Evolutionary conservation across 108 stramenopile genomes (phyloP), one percentile per base, ranked within the genome.

Genomic region (Cyclostephanos tholiformis): DNA sequence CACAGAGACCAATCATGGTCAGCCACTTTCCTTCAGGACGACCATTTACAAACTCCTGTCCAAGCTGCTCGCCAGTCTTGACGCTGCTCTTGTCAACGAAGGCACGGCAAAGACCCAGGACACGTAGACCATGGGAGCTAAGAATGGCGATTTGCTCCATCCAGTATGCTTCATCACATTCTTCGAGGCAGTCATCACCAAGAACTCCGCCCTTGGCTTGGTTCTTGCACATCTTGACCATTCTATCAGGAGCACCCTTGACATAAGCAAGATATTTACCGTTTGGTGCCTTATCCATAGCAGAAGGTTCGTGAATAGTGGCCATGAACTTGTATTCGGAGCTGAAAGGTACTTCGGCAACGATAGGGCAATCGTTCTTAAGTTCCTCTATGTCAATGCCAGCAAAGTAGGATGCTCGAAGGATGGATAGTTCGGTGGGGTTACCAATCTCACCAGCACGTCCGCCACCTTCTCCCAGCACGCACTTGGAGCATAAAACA

Each of bases 231-330:
- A 86, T 66, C 41, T 75, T 77, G 56, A 98, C 71, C 82, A 98
- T 89, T 20, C 89, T 82, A 70, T 98, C 97, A 22, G 96, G 97
- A 16, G 97, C 97, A 65, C 97, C 98, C 91, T 98, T 98, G 65
- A 97, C 90, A 68, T 91, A 85, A 32, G 95, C 88, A 39, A 87
- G 59, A 27, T 78, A 79, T 29, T 82, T 83, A 2, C 81, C 86
- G 36, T 84, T 74, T 16, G 73, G 46, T 26, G 75, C 87, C 27
- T 80, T 77, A 13, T 80, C 84, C 60, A 85, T 82, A 39, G 38
- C 46, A 43, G 67, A 26, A 44, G 85, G 82, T 30, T 84, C 85
- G 67, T 90, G 91, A 43, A 92, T 80, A 53, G 91, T 92, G 63
- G 92, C 89, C 92, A 93, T 93, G 79, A 93, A 93, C 77, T 93